Evolutionary conservation across 2,329 filamentous ascomycete species (phyloP), one percentile per base, ranked within the genome.

Genomic region (Cercospora beticola): DNA sequence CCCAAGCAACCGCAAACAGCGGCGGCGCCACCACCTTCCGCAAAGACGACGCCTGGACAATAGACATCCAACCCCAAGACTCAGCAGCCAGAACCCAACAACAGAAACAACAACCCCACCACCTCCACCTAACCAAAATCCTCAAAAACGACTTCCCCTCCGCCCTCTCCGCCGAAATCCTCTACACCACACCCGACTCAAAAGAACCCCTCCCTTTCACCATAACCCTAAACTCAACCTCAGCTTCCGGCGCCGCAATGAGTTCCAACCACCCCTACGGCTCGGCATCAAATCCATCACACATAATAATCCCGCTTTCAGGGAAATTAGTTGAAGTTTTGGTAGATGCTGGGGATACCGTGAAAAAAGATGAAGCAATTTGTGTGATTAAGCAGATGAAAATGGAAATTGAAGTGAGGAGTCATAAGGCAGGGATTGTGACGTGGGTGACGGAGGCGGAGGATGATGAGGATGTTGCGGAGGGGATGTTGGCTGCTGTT

Each of bases 331-430:
- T 89, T 1, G 88, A 90, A 74, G 78, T 90, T 0, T 73, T 86
- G 2, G 86, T 89, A 0, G 81, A 85, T 5, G 81, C 82, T 4
- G 86, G 85, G 0, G 84, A 87, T 68, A 71, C 76, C 6, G 78
- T 87, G 0, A 76, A 75, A 21, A 79, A 84, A 68, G 86, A 86
- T 1, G 83, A 89, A 46, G 78, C 85, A 0, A 79, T 90, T 71
- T 85, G 81, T 7, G 86, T 90, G 18, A 83, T 90, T 21, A 86
- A 86, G 76, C 88, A 90, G 77, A 89, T 89, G 87, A 90, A 90
- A 78, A 90, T 90, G 88, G 88, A 90, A 71, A 77, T 90, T n/a
- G 88, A 90, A 73, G 84, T 90, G 2, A 77, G 88, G 23, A 82
- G 81, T 65, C 79, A 81, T 16, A 80, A 80, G 4, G 79, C 80